Conservation (phyloP, 495 filamentous ascomycete species). For the Aspergillus cristatus region DNA sequence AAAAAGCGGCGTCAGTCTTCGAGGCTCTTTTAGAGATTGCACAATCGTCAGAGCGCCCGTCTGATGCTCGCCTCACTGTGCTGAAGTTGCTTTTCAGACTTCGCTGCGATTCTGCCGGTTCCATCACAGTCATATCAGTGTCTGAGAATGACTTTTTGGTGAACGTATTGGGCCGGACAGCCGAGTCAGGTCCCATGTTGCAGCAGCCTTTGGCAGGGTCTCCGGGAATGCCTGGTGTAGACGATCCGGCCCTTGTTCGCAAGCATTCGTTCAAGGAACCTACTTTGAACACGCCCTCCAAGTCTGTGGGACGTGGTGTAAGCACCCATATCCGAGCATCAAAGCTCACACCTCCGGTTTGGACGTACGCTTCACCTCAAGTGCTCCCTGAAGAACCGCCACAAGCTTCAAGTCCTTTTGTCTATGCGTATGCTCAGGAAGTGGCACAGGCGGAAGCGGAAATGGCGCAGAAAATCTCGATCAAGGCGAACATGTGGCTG, state of each 20-base stretch:
- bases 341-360: conserved; percentile 42
- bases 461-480: conserved; percentile 17
- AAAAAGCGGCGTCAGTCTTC: conserved; percentile 29
- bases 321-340: conserved; percentile 26
- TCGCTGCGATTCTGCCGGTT: conserved; percentile 66
- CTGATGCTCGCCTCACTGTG: conserved; percentile 66
- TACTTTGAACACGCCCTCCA: conserved; percentile 14
- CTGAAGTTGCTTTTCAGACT: conserved; percentile 81
- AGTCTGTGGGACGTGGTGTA: conserved; percentile 21
- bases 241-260: conserved; percentile 9
- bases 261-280: conserved; percentile 18
- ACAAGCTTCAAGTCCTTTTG: conserved; percentile 33
- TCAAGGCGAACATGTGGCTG: conserved; percentile 68
- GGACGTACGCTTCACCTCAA: conserved; percentile 43
- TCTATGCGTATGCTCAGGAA: conserved; percentile 32
- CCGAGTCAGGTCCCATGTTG: conserved; percentile 27
- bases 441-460: conserved; percentile 20
- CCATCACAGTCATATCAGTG: conserved; percentile 55
- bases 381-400: conserved; percentile 47
- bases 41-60: conserved; percentile 29
- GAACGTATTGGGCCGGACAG: conserved; percentile 58
- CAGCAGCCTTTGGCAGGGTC: conserved; percentile 16
- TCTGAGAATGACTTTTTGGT: conserved; percentile 66
- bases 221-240: conserved; percentile 13
- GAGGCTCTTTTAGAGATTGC: conserved; percentile 32